Percentiles rank a stretch among this genome's conserved stretches.
Evolutionary conservation across 2,329 filamentous ascomycete species (phyloP).

Genomic region (Aureobasidium sp.): DNA sequence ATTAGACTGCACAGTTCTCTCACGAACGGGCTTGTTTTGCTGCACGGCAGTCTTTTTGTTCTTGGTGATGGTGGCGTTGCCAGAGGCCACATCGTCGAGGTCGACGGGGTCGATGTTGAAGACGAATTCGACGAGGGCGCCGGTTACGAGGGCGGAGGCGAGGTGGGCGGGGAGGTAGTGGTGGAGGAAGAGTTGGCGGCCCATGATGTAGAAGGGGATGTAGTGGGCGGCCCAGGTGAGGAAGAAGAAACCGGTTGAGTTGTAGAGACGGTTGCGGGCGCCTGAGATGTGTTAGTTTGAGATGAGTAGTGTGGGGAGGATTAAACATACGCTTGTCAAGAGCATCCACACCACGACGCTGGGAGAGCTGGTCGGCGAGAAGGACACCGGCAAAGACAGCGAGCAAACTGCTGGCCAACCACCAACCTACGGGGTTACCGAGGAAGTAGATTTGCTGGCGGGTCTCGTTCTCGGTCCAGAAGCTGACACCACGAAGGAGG

Average conservation of each 20-base stretch:
- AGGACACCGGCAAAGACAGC: constrained; percentile 91
- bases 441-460: constrained; percentile 98
- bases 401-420: constrained; percentile 84
- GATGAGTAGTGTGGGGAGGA: neutral
- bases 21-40: constrained; percentile 66
- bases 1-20: constrained; percentile 72
- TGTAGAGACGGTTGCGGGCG: constrained; percentile 88
- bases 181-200: constrained; percentile 93
- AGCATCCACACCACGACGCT: constrained; percentile 86
- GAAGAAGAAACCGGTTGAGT: constrained; percentile 99
- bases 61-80: constrained; percentile 28
- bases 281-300: constrained; percentile 43
- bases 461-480: constrained; percentile 97
- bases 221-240: constrained; percentile 96
- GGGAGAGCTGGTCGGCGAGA: constrained; percentile 83
- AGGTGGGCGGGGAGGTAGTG: constrained; percentile 95
- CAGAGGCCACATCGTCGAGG: constrained; percentile 40
- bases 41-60: constrained; percentile 29
- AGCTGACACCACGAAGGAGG: constrained; percentile 91
- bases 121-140: constrained; percentile 87
- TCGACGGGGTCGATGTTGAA: constrained; percentile 78
- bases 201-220: constrained; percentile 96
- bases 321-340: constrained; percentile 67
- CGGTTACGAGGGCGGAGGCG: constrained; percentile 81
- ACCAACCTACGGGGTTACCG: constrained; percentile 95